Evolutionary conservation across 306 rosid species (phyloP), one percentile per base, ranked within the genome.

Genomic region (Trichosanthes truncata): DNA sequence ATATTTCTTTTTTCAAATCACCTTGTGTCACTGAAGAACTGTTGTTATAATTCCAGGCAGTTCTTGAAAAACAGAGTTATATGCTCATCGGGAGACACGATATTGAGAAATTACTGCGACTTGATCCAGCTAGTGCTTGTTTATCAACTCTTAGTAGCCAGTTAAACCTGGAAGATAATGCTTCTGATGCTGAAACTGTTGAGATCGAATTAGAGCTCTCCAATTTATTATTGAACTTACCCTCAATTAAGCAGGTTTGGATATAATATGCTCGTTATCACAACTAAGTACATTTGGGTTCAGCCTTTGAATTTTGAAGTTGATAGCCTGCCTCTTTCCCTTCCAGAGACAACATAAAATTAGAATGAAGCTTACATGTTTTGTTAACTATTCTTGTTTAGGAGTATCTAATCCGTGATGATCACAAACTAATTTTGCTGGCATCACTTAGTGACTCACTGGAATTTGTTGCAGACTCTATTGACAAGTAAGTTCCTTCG

Each of bases 51-150:
- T 79, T 86, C 74, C 91, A 96, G 99, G 97, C 98, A 63, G 99
- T 96, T 84, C 93, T 96, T 86, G 99, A 96, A 89, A 96, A 96
- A 90, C 99, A 96, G 89, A 91, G 98, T 83, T 96, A 96, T 78
- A 93, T 96, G 99, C 97, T 96, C 55, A 91, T 96, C 88, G 99
- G 99, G 85, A 91, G 99, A 85, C 90, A 93, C 80, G 99, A 96
- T 85, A 88, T 96, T 45, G 99, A 96, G 80, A 93, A 90, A 86
- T 83, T 93, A 89, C 90, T 96, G 98, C 90, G 89, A 83, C 88
- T 88, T 82, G 97, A 89, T 83, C 89, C 94, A 56, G 90, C 98
- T 45, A 91, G 91, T 88, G 85, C 89, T 69, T 91, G 83, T 84
- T 89, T 96, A 84, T 96, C 93, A 49, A 86, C 84, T 86, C 84